phyloP scores from a whole-genome alignment of 2,329 filamentous ascomycete genomes.

The Lachnellula arida region DNA sequence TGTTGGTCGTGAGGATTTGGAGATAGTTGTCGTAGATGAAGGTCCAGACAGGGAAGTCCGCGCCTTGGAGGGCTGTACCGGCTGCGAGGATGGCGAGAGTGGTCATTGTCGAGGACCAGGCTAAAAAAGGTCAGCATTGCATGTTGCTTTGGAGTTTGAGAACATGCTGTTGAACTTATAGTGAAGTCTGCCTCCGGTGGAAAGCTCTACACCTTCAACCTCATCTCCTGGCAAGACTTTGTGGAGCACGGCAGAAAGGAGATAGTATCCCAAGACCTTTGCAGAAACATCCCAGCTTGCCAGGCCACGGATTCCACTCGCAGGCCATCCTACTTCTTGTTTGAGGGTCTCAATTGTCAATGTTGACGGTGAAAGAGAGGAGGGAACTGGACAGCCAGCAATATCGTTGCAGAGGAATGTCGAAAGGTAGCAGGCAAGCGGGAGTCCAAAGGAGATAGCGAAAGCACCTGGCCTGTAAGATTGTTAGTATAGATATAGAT shows the following conservation, averaged over 20 bases:
- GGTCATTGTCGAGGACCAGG: conserved; percentile 69
- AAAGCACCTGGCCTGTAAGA: conserved; percentile 66
- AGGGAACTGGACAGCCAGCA: conserved; percentile 83
- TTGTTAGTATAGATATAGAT: conserved; percentile 7
- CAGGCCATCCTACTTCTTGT: conserved; percentile 75
- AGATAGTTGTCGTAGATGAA: conserved; percentile 91
- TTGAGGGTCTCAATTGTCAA: conserved; percentile 70
- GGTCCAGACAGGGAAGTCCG: conserved; percentile 82
- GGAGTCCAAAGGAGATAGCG: conserved; percentile 74
- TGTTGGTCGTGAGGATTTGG: conserved; percentile 77
- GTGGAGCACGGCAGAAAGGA: conserved; percentile 70
- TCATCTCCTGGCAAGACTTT: conserved; percentile 70
- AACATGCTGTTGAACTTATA: conserved; percentile 73
- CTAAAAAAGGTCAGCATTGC: conserved; percentile 39
- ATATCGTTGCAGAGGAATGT: conserved; percentile 89
- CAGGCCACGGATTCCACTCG: conserved; percentile 64
- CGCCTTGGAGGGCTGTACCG: conserved; percentile 72
- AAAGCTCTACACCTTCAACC: conserved; percentile 64
- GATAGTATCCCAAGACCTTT: conserved; percentile 74
- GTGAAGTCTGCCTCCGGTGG: conserved; percentile 67
- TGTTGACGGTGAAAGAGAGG: conserved; percentile 66
- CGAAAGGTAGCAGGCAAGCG: conserved; percentile 72
- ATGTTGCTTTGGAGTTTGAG: neutral
- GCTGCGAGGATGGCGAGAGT: conserved; percentile 67
- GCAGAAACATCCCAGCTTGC: conserved; percentile 63